These are phyloP conservation scores for Malassezia sympodialis DNA, from an alignment of 1,284 basidiomycete genomes.

Conservation along the genomic window DNA sequence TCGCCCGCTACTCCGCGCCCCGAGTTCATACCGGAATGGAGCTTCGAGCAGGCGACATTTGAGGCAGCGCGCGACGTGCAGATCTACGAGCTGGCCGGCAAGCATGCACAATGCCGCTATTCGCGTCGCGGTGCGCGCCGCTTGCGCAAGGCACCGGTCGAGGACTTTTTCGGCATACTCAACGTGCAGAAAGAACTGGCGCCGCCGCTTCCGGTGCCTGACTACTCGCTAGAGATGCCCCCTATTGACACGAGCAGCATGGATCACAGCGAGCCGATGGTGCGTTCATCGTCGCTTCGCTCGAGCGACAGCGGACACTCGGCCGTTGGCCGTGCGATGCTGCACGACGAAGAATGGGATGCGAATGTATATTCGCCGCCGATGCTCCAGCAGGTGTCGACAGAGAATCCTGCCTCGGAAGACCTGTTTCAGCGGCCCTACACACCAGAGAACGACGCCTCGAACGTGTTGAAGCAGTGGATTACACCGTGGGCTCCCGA, in stretches of 20 bases:
- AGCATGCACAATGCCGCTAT: background rate
- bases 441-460: background rate
- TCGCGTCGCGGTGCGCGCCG: constrained; percentile 14
- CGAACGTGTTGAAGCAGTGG: background rate
- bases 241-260: constrained; percentile 5
- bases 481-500: background rate
- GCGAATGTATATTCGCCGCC: background rate
- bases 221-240: constrained; percentile 15
- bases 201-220: constrained; percentile 12
- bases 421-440: background rate
- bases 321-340: background rate
- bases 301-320: background rate
- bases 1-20: constrained; percentile 5
- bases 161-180: constrained; percentile 19
- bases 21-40: constrained; percentile 19
- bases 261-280: background rate
- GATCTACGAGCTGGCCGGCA: constrained; percentile 4
- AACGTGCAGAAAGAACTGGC: background rate
- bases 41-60: constrained; percentile 17
- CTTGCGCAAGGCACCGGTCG: background rate
- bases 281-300: background rate
- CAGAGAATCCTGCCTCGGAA: background rate
- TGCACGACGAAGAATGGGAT: background rate
- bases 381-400: background rate
- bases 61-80: constrained; percentile 14